Percentiles rank a stretch among this genome's conserved stretches.
phyloP scores from a whole-genome alignment of 495 filamentous ascomycete species.

The Hyaloscypha bicolor region DNA sequence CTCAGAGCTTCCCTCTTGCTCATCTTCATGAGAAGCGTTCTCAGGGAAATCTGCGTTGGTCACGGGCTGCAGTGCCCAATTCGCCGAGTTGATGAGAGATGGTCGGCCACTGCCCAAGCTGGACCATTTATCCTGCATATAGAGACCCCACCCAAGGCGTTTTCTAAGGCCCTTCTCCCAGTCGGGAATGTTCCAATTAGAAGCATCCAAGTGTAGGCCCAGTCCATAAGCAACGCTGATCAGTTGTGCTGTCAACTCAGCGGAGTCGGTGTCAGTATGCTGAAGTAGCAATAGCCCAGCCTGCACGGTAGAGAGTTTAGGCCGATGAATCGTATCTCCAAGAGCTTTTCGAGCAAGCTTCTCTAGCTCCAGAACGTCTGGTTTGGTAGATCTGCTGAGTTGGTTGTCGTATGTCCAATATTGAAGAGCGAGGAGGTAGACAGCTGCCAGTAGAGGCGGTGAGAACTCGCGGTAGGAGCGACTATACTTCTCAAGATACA shows the following conservation, averaged over 20 bases:
- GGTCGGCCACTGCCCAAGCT: conserved; percentile 83
- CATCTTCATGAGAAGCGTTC: conserved; percentile 53
- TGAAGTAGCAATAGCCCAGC: conserved; percentile 90
- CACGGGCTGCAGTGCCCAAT: conserved; percentile 78
- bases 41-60: conserved; percentile 73
- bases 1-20: conserved; percentile 62
- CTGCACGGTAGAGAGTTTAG: conserved; percentile 92
- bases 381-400: conserved; percentile 63
- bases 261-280: conserved; percentile 79
- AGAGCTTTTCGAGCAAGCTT: conserved; percentile 72
- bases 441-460: conserved; percentile 80
- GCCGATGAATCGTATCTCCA: conserved; percentile 73
- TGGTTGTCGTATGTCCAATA: conserved; percentile 78
- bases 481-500: conserved; percentile 82
- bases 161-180: conserved; percentile 86
- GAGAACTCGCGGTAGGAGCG: conserved; percentile 76
- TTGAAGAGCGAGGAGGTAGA: conserved; percentile 87
- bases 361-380: conserved; percentile 78
- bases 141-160: conserved; percentile 85
- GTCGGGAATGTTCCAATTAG: conserved; percentile 77
- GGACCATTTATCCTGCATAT: conserved; percentile 91
- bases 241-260: conserved; percentile 82
- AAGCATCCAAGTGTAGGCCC: conserved; percentile 84
- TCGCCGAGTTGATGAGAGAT: conserved; percentile 73
- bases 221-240: conserved; percentile 79